Base-by-base conservation (phyloP, 495 filamentous ascomycete species). In the Aspergillus bridgeri region DNA sequence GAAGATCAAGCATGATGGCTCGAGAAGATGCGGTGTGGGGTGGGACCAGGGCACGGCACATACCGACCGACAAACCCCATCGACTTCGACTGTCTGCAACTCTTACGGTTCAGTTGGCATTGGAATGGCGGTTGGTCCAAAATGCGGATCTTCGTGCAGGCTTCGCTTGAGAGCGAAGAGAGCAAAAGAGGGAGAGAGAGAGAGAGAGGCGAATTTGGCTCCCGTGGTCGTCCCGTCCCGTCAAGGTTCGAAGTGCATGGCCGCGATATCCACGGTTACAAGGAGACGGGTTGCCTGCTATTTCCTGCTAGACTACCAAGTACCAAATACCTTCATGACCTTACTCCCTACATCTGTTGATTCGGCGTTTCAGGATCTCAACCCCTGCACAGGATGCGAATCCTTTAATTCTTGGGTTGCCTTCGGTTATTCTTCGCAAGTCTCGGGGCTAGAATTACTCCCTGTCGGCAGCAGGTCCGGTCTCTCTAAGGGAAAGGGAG, bases 191-290 rank as follows among this genome's bases (percentile, higher is more conserved):
- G n/a, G n/a, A n/a, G n/a, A n/a, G n/a, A n/a, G n/a, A n/a, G n/a
- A 3, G 23, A 51, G 42, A 25, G 45, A 54, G 15, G 42, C 52
- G 53, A 58, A 3, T 53, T 66, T 60, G 60, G 58, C 51, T 67
- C 59, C 61, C 59, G 63, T 56, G 49, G 47, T 58, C 72, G 74
- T 70, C 65, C 75, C 75, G 75, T 71, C 72, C 75, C 75, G 75
- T 77, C 70, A 76, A 77, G 75, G 75, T 76, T 76, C 67, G 70
- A 71, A 66, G 66, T 64, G 66, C 64, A 66, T 73, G 68, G 64
- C 60, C 64, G 44, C 18, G 59, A 69, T 59, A 65, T 62, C 69
- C 71, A 75, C 59, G 67, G 65, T 70, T 64, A 71, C 70, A 76
- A 74, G 73, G 73, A 38, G 33, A 38, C 33, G 33, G 33, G 33